Conservation (phyloP, 441 rosid genomes). For the Corymbia citriodora region DNA sequence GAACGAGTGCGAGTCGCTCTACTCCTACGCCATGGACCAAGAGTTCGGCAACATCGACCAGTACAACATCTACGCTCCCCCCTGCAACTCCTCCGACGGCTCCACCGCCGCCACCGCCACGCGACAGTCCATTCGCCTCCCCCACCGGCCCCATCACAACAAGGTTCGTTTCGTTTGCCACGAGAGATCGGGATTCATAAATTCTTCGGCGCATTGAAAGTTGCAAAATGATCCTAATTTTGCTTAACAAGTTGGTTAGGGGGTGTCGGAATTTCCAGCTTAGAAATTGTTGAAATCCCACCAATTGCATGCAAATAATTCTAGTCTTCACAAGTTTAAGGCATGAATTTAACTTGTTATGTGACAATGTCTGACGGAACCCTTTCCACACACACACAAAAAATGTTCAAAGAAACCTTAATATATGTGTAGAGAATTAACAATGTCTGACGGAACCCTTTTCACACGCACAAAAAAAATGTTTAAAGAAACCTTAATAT, state of each 20-base stretch:
- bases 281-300: fast-evolving
- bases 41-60: conserved; percentile 97
- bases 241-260: background rate
- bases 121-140: conserved; percentile 47
- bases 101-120: conserved; percentile 14
- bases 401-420: background rate
- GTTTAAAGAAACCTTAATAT: background rate
- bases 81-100: conserved; percentile 83
- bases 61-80: conserved; percentile 85
- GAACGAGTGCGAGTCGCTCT: conserved; percentile 78
- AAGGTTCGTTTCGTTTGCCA: conserved; percentile 19
- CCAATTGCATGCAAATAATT: background rate
- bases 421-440: background rate
- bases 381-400: no score
- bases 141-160: conserved; percentile 50
- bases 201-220: background rate
- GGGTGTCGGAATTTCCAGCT: background rate
- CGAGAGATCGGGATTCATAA: background rate
- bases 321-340: background rate
- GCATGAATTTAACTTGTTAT: background rate
- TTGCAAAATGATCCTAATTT: background rate
- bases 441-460: background rate
- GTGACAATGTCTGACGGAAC: background rate
- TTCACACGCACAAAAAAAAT: no score
- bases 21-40: conserved; percentile 85